Evolutionary conservation across 2,329 filamentous ascomycete species (phyloP), one percentile per base, ranked within the genome.

Genomic region (Fusarium haematococcum): DNA sequence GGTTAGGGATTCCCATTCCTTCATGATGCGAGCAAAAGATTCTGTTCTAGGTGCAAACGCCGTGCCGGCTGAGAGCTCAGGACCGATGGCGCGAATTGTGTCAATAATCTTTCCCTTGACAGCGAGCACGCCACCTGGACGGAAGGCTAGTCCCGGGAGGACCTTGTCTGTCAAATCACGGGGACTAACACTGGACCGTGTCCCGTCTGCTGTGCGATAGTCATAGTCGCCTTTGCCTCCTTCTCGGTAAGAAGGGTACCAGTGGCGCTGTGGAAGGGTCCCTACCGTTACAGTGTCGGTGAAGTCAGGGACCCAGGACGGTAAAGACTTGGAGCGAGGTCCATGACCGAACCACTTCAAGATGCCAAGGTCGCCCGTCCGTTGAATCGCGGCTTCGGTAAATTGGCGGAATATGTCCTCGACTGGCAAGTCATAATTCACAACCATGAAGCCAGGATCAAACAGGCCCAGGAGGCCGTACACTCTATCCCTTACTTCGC

Each of bases 271-370:
- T 2, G 25, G 27, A 2, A 67, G 23, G 1, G 37, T 50, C 1
- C 43, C 39, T 1, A 20, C 27, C 18, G 39, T 69, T 0, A 45
- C 37, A 13, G 8, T 23, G 0, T 69, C 30, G 0, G 54, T 66
- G 2, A 58, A 72, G 18, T 73, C 65, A 0, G 70, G 70, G 5
- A 73, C 70, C 70, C 70, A 73, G 0, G 70, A 73, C 2, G 70
- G 67, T 13, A 25, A 72, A 35, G 18, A 11, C 13, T 27, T 0
- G 4, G 13, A 27, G 50, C 8, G 25, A 4, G 20, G 54, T 1
- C n/a, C 13, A 9, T 23, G 16, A 1, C 70, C 66, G 3, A 69
- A 35, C 35, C 33, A 18, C 6, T 23, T 58, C 1, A 73, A 6
- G 2, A 73, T 73, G 1, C 20, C 1, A 1, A 73, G 30, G 4